Evolutionary conservation across 768 basidiomycete genomes (phyloP).

Genomic region (Podaxis sp.): DNA sequence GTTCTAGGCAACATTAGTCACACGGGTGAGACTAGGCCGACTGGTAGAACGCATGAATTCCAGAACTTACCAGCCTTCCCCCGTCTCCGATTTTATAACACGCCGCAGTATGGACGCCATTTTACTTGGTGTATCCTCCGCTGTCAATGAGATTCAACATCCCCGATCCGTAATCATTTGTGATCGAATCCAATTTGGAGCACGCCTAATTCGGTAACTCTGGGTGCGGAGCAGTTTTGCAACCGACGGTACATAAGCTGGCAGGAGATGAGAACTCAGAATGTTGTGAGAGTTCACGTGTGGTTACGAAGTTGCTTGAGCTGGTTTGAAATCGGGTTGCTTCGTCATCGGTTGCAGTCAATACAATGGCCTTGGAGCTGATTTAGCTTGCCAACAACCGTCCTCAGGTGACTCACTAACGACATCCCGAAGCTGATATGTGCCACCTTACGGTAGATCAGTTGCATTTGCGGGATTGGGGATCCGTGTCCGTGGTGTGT

Average conservation of each 20-base stretch:
- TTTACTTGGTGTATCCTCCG: not conserved
- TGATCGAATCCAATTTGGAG: not conserved
- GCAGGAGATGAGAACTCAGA: not conserved
- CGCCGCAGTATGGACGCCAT: not conserved
- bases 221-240: constrained; percentile 8
- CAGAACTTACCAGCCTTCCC: not conserved
- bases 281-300: not conserved
- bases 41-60: not conserved
- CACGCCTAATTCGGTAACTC: not conserved
- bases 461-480: not conserved
- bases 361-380: not conserved
- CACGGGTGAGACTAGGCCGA: not conserved
- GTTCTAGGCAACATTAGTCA: not conserved
- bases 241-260: constrained; percentile 4
- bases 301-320: not conserved
- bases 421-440: too few relatives aligned
- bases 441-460: not conserved
- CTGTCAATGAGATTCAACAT: not conserved
- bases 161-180: not conserved
- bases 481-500: not conserved
- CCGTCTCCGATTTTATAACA: not conserved
- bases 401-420: not conserved
- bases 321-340: constrained; percentile 4
- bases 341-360: not conserved
- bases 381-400: not conserved